Evolutionary conservation across 805 yeast genomes (phyloP).

Genomic region (Candida broadrunensis): DNA sequence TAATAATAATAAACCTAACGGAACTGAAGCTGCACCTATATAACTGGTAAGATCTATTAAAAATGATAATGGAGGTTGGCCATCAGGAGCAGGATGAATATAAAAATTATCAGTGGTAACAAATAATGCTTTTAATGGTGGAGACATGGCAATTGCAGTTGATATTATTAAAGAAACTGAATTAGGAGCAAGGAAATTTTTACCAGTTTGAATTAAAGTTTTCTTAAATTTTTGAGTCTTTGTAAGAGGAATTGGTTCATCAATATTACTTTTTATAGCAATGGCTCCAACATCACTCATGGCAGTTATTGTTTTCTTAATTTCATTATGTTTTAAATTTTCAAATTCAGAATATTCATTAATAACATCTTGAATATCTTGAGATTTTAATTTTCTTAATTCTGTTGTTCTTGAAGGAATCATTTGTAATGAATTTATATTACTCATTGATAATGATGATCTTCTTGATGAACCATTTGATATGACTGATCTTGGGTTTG

Average conservation of each 20-base stretch:
- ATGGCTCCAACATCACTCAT: slow-evolving; percentile 19
- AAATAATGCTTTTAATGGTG: slow-evolving; percentile 70
- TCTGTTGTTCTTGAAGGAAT: slow-evolving; percentile 21
- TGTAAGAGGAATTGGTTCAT: not conserved
- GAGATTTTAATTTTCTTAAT: slow-evolving; percentile 22
- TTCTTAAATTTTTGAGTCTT: slow-evolving; percentile 2
- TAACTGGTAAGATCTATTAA: slow-evolving; percentile 78
- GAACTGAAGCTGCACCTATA: slow-evolving; percentile 85
- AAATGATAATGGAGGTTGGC: slow-evolving; percentile 77
- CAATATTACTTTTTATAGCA: not conserved
- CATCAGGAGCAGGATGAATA: slow-evolving; percentile 80
- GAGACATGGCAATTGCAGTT: slow-evolving; percentile 73
- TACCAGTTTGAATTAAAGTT: slow-evolving; percentile 15
- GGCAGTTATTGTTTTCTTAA: slow-evolving; percentile 16
- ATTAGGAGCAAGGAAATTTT: slow-evolving; percentile 66
- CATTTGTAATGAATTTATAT: slow-evolving; percentile 10
- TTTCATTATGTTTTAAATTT: slow-evolving; percentile 19
- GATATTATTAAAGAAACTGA: slow-evolving; percentile 68
- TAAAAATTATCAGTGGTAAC: slow-evolving; percentile 25
- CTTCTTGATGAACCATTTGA: slow-evolving; percentile 7
- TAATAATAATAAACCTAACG: slow-evolving; percentile 73
- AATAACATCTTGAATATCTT: slow-evolving; percentile 38
- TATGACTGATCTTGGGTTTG: slow-evolving; percentile 7
- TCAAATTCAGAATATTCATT: slow-evolving; percentile 48
- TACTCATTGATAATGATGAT: not conserved